Base-by-base conservation (phyloP, 441 rosid genomes). In the Pelargonium cotyledonis region DNA sequence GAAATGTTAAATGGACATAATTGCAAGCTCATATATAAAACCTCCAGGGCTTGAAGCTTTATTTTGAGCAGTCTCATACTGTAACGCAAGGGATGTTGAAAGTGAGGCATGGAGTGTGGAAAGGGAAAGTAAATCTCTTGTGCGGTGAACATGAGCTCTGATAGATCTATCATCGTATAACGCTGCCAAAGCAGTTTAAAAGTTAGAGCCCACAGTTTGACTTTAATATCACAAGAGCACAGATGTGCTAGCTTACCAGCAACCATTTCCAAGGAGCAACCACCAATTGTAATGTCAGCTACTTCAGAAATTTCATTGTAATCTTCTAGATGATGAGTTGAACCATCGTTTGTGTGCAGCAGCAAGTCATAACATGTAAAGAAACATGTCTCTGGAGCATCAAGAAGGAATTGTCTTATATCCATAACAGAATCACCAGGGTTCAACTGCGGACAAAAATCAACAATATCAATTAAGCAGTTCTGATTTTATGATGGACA, bases 391-490 rank as follows among this genome's bases (percentile, higher is more conserved):
- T 93, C 99, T 0, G 96, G 89, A 43, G 99, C 98, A 78, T 89
- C 98, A 47, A 93, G 96, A 75, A 96, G 98, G 72, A 96, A 93
- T 75, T 96, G 99, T 44, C 98, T 82, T 66, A 96, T 82, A 76
- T 93, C 98, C 97, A 96, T 91, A 76, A 96, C 93, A n/a, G 96
- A 90, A 79, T 96, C 99, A 74, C 97, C 99, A 4, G 98, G 99
- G 75, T 91, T 96, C 89, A 96, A 73, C 98, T 95, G 86, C 71
- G 75, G 73, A 75, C 57, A 14, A 44, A 46, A 65, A 67, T 49
- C 64, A 72, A 58, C 29, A 57, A 21, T 18, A 58, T 58, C 29
- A 58, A 58, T 58, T 21, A 19, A 58, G 12, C 3, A 8, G 29
- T 58, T 55, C 5, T 18, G 19, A 18, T 58, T 57, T 21, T 8